Evolutionary conservation across 2,329 filamentous ascomycete genomes (phyloP).

Genomic region (Aspergillus sergii): DNA sequence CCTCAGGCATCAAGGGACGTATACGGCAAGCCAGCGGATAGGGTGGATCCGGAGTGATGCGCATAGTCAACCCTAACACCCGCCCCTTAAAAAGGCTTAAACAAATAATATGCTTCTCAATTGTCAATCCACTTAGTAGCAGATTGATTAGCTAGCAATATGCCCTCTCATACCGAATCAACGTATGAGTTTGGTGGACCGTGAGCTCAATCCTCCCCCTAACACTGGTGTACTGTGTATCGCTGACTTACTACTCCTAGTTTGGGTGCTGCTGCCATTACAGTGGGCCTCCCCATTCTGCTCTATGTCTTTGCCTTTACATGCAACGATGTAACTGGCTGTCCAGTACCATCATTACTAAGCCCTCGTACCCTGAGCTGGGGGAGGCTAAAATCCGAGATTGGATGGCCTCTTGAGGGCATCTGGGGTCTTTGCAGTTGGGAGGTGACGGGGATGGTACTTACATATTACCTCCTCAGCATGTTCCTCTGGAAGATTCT

Average conservation of each 20-base stretch:
- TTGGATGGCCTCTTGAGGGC: constrained; percentile 74
- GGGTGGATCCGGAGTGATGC: background rate
- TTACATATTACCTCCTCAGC: constrained; percentile 76
- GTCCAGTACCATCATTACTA: constrained; percentile 77
- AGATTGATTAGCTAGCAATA: background rate
- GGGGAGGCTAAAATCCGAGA: constrained; percentile 71
- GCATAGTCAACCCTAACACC: background rate
- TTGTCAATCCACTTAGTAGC: background rate
- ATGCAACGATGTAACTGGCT: constrained; percentile 89
- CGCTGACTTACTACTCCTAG: constrained; percentile 46
- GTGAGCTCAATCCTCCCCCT: constrained; percentile 26
- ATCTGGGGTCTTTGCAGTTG: constrained; percentile 55
- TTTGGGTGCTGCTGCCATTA: constrained; percentile 72
- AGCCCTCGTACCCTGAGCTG: constrained; percentile 68
- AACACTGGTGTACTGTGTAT: constrained; percentile 9
- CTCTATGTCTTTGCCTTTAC: constrained; percentile 77
- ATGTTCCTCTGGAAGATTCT: constrained; percentile 72
- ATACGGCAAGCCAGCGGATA: background rate
- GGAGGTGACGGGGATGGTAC: constrained; percentile 63
- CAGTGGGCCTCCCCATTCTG: constrained; percentile 74
- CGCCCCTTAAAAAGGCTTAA: background rate
- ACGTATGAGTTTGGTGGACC: constrained; percentile 46
- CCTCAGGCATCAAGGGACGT: constrained; percentile 5
- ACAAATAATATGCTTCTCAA: background rate
- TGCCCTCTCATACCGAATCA: constrained; percentile 2